Evolutionary conservation across 495 filamentous ascomycete species (phyloP).

Genomic region (Talaromyces proteolyticus): DNA sequence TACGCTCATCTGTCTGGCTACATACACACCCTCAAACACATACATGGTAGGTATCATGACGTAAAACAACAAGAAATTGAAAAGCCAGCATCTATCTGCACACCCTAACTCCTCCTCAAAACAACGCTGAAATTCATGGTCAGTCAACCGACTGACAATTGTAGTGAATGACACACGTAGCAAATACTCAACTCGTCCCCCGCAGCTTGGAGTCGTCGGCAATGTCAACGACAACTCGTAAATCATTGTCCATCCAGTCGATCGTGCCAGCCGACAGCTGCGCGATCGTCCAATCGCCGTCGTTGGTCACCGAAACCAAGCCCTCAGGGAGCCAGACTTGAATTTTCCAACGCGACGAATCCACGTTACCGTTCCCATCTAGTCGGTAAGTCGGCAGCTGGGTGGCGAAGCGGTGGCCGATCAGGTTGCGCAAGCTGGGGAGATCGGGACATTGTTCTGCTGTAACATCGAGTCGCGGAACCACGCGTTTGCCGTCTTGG

Average conservation of each 20-base stretch:
- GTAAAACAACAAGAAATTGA: no score
- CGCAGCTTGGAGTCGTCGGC: not conserved
- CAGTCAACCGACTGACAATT: no score
- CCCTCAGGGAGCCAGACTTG: conserved; percentile 38
- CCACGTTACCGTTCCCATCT: conserved; percentile 4
- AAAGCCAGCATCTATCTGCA: no score
- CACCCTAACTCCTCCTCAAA: no score
- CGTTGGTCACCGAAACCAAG: conserved; percentile 24
- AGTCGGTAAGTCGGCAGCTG: conserved; percentile 18
- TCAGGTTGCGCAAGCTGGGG: conserved; percentile 20
- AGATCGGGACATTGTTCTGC: conserved; percentile 30
- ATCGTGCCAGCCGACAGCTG: conserved; percentile 33
- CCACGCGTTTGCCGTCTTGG: conserved; percentile 33
- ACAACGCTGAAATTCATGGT: no score
- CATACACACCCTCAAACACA: no score
- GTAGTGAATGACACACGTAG: no score
- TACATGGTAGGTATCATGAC: no score
- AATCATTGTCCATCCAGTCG: conserved; percentile 50
- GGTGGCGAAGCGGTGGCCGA: conserved; percentile 26
- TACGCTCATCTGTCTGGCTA: no score
- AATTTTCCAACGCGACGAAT: conserved; percentile 22
- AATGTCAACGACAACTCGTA: conserved; percentile 40
- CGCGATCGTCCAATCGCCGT: conserved; percentile 41
- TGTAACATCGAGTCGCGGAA: conserved; percentile 31
- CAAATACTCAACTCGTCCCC: no score